Conservation (phyloP, 1,284 basidiomycete genomes). For the Trichosporon sp. region DNA sequence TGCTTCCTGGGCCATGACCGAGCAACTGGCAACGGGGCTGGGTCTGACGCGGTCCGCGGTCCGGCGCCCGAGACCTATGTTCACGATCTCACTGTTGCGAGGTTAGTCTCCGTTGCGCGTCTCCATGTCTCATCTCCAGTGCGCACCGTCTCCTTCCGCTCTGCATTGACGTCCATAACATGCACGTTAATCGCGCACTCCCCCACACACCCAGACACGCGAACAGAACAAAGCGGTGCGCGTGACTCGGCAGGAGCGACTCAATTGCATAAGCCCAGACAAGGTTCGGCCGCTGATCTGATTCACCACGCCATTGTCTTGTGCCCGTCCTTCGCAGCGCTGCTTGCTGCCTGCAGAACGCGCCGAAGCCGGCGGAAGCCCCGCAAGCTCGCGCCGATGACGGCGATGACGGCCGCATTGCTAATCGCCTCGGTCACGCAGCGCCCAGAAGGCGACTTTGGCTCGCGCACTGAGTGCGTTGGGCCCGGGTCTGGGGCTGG, state of each 20-base stretch:
- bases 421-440: not conserved
- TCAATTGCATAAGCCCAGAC: not conserved
- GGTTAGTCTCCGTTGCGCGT: not conserved
- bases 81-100: too few species aligned
- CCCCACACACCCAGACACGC: not conserved
- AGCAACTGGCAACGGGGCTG: too few species aligned
- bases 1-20: not conserved
- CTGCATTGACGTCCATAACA: not conserved
- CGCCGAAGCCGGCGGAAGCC: too few species aligned
- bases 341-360: too few species aligned
- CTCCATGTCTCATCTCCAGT: not conserved
- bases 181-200: not conserved
- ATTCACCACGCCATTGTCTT: too few species aligned
- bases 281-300: not conserved
- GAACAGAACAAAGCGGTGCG: not conserved
- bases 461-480: not conserved
- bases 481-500: too few species aligned
- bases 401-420: not conserved
- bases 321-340: too few species aligned
- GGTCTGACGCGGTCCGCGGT: not conserved
- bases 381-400: too few species aligned
- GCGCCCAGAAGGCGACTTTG: not conserved
- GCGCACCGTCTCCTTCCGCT: not conserved
- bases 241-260: not conserved
- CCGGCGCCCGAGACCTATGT: not conserved